Percentiles rank a stretch among this genome's conserved stretches.
Conservation (phyloP, 306 rosid species). For the Amphicarpaea edgeworthii region DNA sequence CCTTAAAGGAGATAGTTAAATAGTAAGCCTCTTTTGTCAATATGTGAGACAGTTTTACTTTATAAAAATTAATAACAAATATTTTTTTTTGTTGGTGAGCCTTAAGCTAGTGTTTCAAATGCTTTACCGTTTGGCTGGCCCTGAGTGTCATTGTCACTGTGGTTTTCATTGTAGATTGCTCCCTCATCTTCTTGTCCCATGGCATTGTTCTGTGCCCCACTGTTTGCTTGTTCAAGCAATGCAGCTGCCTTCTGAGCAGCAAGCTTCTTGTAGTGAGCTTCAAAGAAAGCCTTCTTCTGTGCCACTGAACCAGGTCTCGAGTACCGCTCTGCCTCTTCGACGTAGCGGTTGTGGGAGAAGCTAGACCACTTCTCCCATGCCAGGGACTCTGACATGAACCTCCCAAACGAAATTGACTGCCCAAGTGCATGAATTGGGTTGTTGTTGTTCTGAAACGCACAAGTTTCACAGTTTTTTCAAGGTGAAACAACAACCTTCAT, state of each 20-base stretch:
- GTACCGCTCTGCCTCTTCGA: conserved; percentile 91
- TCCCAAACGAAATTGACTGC: conserved; percentile 91
- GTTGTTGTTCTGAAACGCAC: conserved; percentile 70
- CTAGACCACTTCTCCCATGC: conserved; percentile 96
- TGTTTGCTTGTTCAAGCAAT: conserved; percentile 73
- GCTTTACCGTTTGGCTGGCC: no score
- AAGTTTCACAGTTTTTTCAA: conserved; percentile 54
- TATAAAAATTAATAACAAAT: no score
- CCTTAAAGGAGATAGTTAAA: no score
- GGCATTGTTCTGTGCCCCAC: conserved; percentile 48
- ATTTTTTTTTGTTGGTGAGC: no score
- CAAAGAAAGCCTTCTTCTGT: conserved; percentile 98
- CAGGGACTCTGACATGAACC: conserved; percentile 78
- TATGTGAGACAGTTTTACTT: no score
- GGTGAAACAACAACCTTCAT: conserved; percentile 47
- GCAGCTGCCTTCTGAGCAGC: conserved; percentile 85
- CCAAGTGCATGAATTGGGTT: conserved; percentile 77
- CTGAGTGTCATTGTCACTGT: neutral
- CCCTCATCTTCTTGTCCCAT: conserved; percentile 28
- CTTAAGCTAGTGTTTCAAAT: no score
- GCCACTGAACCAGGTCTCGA: conserved; percentile 93
- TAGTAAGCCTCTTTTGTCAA: no score
- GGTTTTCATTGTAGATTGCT: neutral
- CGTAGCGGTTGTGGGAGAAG: conserved; percentile 86
- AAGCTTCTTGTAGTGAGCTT: conserved; percentile 93